Base-by-base conservation (phyloP, 495 filamentous ascomycete species). In the Penicillium desertorum region DNA sequence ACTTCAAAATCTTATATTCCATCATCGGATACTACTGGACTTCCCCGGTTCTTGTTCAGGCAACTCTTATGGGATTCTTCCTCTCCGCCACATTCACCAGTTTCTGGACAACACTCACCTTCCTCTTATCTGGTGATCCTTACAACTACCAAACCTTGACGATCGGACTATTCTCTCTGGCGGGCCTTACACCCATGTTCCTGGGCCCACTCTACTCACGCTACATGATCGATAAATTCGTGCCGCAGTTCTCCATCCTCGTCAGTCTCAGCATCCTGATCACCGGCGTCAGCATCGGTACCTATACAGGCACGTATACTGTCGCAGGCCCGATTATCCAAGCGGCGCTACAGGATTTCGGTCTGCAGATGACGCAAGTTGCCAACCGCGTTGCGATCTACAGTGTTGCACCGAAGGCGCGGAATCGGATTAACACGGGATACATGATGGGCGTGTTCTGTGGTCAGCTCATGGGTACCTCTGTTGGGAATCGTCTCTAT, bases 91-190 rank as follows among this genome's bases (percentile, higher is more conserved):
- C 79, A 1, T 89, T 89, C 67, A 89, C 85, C n/a, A 73, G 64
- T 30, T 88, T 86, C 76, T 95, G 90, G 90, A 94, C 90, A 3
- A 93, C 90, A 0, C 72, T 93, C 17, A 91, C 88, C 0, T 95
- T 95, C 69, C 80, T 93, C 20, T 79, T 94, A 6, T 80, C 87
- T 1, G 80, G 78, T 0, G 69, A 76, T 17, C 88, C 90, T 0
- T 96, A 91, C 69, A 64, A 78, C 45, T 94, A 88, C 64, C 71
- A 76, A 12, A 82, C 86, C 1, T 60, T 89, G 2, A 76, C 76
- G 2, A 90, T 94, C 42, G 91, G 91, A 1, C 75, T 94, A 42
- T 94, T 94, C 64, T 86, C 88, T 0, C 73, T 95, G 20, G 86
- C 92, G 30, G 90, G 90, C 4, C 82, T 93, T 4, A 79, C 80